Conservation (phyloP, 2,329 filamentous ascomycete species). For the Phialocephala sp. region DNA sequence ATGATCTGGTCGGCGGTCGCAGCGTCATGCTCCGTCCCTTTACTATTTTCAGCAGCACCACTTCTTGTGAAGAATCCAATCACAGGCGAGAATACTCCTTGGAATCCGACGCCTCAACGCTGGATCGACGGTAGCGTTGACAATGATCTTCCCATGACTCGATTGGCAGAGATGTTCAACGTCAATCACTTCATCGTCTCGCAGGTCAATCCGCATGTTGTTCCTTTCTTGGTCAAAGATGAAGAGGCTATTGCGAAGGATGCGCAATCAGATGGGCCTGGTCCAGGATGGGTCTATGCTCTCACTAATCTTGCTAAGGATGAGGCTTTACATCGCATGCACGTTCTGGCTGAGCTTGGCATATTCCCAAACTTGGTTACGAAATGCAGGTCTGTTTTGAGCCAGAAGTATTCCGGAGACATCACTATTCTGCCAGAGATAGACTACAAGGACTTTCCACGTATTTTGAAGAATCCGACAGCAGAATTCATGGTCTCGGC, state of each 20-base stretch:
- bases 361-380: conserved; percentile 79
- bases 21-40: conserved; percentile 91
- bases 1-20: conserved; percentile 96
- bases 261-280: conserved; percentile 39
- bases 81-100: conserved; percentile 78
- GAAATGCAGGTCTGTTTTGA: conserved; percentile 81
- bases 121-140: conserved; percentile 97
- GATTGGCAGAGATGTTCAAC: conserved; percentile 93
- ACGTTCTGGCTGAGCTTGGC: conserved; percentile 80
- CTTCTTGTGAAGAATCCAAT: conserved; percentile 84
- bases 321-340: conserved; percentile 80
- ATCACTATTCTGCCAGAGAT: conserved; percentile 92
- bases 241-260: conserved; percentile 56
- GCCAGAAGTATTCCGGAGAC: conserved; percentile 91
- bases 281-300: conserved; percentile 63
- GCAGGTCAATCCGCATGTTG: conserved; percentile 93
- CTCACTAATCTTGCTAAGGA: conserved; percentile 77
- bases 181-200: conserved; percentile 98
- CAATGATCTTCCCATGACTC: conserved; percentile 89
- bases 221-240: conserved; percentile 82
- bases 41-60: conserved; percentile 80
- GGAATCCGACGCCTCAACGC: conserved; percentile 83
- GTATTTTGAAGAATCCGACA: conserved; percentile 83
- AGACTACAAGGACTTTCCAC: conserved; percentile 73
- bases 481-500: conserved; percentile 84